phyloP scores from a whole-genome alignment of 495 filamentous ascomycete species.

The Viridothelium virens region DNA sequence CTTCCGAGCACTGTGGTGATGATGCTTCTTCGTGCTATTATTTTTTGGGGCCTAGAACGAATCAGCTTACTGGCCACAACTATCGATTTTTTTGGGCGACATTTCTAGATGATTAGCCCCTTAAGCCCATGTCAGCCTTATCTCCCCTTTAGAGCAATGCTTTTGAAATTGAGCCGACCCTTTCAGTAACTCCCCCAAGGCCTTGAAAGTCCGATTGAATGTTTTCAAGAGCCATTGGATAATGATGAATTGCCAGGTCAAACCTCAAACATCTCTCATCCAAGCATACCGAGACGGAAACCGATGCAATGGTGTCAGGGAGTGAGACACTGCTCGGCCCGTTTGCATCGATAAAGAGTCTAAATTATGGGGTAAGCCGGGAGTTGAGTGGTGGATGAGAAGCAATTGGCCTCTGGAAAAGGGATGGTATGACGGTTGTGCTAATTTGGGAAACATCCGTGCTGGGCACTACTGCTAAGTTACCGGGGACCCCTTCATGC shows the following conservation, averaged over 20 bases:
- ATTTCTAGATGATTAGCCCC: no score
- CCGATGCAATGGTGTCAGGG: neutral
- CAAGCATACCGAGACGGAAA: neutral
- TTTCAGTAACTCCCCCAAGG: neutral
- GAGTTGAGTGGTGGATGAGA: neutral
- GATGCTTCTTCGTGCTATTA: neutral
- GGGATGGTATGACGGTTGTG: neutral
- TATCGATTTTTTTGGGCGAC: no score
- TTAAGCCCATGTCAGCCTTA: neutral
- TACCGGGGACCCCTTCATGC: no score
- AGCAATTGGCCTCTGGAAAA: neutral
- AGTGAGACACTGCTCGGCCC: conserved; percentile 10
- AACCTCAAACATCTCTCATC: neutral
- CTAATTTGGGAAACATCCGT: conserved; percentile 4
- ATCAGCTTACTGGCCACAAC: neutral
- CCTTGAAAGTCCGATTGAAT: neutral
- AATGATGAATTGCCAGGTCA: neutral
- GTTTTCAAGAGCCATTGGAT: neutral
- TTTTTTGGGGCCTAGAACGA: neutral
- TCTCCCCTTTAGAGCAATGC: neutral
- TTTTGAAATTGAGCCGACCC: neutral
- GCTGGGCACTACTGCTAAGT: neutral
- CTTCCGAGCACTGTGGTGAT: no score
- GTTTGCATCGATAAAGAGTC: neutral
- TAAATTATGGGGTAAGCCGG: conserved; percentile 5